These are phyloP conservation scores for Eragrostis tef DNA, from an alignment of 202 grass and related monocot genomes.

Conservation along the genomic window DNA sequence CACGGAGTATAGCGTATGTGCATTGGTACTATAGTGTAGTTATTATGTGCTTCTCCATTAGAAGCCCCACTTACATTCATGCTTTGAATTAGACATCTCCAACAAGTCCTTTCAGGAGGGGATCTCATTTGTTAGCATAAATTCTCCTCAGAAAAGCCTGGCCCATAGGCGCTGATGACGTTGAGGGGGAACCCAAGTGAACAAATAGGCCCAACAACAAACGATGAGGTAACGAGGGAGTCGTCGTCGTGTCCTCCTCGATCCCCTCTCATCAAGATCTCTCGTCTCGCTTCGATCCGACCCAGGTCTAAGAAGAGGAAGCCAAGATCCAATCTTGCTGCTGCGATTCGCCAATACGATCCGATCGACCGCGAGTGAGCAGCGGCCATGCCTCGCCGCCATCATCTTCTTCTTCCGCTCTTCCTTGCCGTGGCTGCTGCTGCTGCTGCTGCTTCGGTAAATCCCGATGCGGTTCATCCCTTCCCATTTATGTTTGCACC, in stretches of 20 bases:
- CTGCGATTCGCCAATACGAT: neutral
- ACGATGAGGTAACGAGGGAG: neutral
- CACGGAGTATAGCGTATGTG: too few relatives aligned
- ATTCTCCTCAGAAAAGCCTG: too few relatives aligned
- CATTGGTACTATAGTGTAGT: too few relatives aligned
- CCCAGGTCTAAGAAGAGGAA: neutral
- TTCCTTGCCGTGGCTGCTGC: conserved; percentile 31
- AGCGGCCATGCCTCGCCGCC: conserved; percentile 41
- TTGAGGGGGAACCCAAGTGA: too few relatives aligned
- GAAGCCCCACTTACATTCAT: too few relatives aligned
- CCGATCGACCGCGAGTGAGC: conserved; percentile 29
- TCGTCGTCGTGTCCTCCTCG: neutral
- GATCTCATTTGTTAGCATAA: too few relatives aligned
- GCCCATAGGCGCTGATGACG: too few relatives aligned
- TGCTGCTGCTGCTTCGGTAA: conserved; percentile 41
- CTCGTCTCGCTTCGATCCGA: neutral
- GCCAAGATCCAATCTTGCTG: conserved; percentile 51
- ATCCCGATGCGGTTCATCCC: neutral
- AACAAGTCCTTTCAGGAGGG: too few relatives aligned
- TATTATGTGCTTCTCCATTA: too few relatives aligned
- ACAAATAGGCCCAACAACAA: neutral
- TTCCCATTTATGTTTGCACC: neutral
- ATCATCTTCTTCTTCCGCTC: conserved; percentile 2
- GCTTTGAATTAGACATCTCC: too few relatives aligned
- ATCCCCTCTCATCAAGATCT: neutral